Evolutionary conservation across 2,329 filamentous ascomycete species (phyloP), one percentile per base, ranked within the genome.

Genomic region (Penicillium sp.): DNA sequence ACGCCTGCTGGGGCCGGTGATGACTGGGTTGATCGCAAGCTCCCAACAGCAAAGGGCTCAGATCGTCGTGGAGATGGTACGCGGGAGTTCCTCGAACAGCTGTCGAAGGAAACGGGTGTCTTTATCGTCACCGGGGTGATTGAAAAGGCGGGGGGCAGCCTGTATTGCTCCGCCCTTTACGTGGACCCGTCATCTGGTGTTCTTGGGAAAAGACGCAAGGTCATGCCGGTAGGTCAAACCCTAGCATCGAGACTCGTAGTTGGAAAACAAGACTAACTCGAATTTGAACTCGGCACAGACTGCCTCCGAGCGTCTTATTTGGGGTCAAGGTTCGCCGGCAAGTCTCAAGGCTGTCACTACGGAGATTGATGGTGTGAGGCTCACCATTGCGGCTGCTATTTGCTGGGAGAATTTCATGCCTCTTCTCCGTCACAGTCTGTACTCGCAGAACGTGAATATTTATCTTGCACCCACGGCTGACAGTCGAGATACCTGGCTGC

Each of bases 351-450:
- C 91, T 3, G 84, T 96, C 1, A 87, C 84, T 24, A 91, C 90
- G 1, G 83, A 79, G 23, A 90, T 96, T 69, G 86, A 87, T 55
- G 90, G 90, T 45, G 83, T 91, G 2, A 85, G 84, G 58, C 74
- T 96, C 54, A 93, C 89, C 51, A 81, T 96, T 54, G 92, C 87
- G 0, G 85, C 88, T 3, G 93, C 91, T 3, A 95, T 97, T 60
- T 96, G 92, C 78, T 96, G 92, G 92, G 92, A 97, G 72, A 96
- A 89, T 71, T 95, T 93, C 75, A 96, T 96, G 91, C 92, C 92
- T 0, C 76, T 96, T 16, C 78, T 96, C 7, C 83, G 93, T 16
- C 88, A 95, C 68, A 81, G 85, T 15, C 79, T 96, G 34, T 97
- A 96, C 71, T 81, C 84, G 2, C 93, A 96, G 71, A 95, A 95